Percentiles rank a stretch among this genome's conserved stretches.
phyloP scores from a whole-genome alignment of 495 filamentous ascomycete genomes.

The Penicillium malachiteum region DNA sequence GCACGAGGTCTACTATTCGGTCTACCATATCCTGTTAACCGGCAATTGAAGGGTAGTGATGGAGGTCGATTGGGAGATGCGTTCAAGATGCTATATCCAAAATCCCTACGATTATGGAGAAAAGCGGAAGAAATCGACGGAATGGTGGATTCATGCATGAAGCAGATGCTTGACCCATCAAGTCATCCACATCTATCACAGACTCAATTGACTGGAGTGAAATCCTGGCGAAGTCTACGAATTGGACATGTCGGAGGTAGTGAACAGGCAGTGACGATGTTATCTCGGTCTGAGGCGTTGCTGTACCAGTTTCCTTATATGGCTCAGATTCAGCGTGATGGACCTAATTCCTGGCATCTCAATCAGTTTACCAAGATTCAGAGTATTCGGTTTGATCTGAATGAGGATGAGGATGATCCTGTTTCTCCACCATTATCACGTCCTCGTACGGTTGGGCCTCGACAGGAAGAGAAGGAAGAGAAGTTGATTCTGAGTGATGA shows the following conservation, averaged over 20 bases:
- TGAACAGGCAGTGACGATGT: constrained; percentile 29
- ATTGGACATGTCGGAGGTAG: constrained; percentile 2
- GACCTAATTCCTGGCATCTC: constrained; percentile 49
- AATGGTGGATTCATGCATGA: constrained; percentile 65
- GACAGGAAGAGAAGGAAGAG: constrained; percentile 43
- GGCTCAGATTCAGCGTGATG: constrained; percentile 52
- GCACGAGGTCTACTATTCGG: constrained; percentile 79
- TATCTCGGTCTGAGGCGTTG: constrained; percentile 70
- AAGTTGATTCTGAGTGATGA: constrained; percentile 84
- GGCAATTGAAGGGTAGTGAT: constrained; percentile 41
- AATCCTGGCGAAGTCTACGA: constrained; percentile 36
- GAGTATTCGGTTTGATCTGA: constrained; percentile 36
- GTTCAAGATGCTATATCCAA: constrained; percentile 85
- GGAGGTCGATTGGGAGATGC: constrained; percentile 50
- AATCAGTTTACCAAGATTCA: constrained; percentile 68
- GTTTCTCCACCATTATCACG: neutral
- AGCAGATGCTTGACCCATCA: constrained; percentile 30
- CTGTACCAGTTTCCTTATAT: constrained; percentile 86
- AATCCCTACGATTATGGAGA: constrained; percentile 72
- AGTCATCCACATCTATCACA: constrained; percentile 13
- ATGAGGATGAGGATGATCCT: constrained; percentile 42
- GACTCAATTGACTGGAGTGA: constrained; percentile 30
- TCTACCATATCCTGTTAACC: constrained; percentile 80
- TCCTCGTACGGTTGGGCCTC: constrained; percentile 10
- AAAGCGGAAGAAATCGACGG: constrained; percentile 75